A percentile compares a stretch with the other conserved stretches of the same genome.
These are phyloP conservation scores for Hypericum perforatum DNA, from an alignment of 345 rosid genomes.

Conservation along the genomic window DNA sequence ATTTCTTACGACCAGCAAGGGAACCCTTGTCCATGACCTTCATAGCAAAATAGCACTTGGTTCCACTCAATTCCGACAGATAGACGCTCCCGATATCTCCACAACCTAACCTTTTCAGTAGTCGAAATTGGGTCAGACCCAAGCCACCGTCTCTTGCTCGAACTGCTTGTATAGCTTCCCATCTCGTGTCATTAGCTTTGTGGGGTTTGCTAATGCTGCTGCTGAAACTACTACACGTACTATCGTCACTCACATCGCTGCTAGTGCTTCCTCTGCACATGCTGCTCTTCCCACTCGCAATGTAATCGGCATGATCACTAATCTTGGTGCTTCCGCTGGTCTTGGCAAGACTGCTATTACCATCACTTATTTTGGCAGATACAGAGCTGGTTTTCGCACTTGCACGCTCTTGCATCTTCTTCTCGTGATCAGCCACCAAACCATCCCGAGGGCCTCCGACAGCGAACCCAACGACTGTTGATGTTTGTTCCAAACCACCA, in stretches of 20 bases:
- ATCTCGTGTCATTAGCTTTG: conserved; percentile 60
- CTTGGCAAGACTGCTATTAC: background rate
- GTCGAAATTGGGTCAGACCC: conserved; percentile 71
- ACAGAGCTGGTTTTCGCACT: no score
- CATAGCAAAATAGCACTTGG: conserved; percentile 67
- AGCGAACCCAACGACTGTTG: no score
- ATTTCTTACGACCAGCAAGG: conserved; percentile 67
- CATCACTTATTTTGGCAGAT: background rate
- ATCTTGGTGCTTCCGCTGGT: background rate
- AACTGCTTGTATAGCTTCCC: conserved; percentile 82
- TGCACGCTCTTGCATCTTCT: no score
- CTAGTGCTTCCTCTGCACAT: conserved; percentile 54
- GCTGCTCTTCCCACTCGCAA: conserved; percentile 44
- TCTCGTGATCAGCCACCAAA: no score
- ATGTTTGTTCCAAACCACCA: no score
- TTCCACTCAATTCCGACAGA: conserved; percentile 62
- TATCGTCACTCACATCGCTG: conserved; percentile 72
- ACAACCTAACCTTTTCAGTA: conserved; percentile 64
- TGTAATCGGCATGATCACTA: background rate
- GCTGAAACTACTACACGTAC: conserved; percentile 61
- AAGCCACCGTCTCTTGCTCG: conserved; percentile 49
- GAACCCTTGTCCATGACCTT: conserved; percentile 73
- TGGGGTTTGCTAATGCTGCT: conserved; percentile 58
- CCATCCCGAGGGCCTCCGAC: no score
- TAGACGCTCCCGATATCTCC: conserved; percentile 80